Conservation (phyloP, 192 early-diverging fungal genomes). For the Diversispora eburnea region DNA sequence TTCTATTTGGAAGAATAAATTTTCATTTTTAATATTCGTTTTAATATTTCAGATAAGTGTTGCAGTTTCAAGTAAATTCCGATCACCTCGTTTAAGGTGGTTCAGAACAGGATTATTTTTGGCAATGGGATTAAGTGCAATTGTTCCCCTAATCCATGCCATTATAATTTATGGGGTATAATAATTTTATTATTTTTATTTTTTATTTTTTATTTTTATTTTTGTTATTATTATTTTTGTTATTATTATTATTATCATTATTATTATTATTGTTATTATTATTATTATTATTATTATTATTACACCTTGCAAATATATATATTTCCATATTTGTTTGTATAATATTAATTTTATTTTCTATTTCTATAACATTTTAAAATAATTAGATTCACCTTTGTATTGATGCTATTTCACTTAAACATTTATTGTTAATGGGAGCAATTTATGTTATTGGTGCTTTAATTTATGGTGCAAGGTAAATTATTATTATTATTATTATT, state of each 20-base stretch:
- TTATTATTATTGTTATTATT: no score
- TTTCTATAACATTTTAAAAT: not conserved
- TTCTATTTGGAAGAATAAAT: not conserved
- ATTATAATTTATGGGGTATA: slow-evolving; percentile 64
- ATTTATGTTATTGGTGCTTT: slow-evolving; percentile 80
- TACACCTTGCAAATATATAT: no score
- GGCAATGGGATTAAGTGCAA: slow-evolving; percentile 69
- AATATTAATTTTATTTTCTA: not conserved
- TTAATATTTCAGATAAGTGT: slow-evolving; percentile 41
- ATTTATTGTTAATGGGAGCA: slow-evolving; percentile 68
- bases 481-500: no score
- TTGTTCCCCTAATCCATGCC: slow-evolving; percentile 71
- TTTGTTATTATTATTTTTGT: not conserved
- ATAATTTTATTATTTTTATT: not conserved
- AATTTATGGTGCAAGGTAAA: slow-evolving; percentile 62
- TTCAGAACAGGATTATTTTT: slow-evolving; percentile 77
- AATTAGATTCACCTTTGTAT: slow-evolving; percentile 32
- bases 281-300: no score
- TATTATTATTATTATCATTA: no score
- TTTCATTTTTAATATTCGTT: not conserved
- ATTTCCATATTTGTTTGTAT: not conserved
- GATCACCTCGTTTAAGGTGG: slow-evolving; percentile 71
- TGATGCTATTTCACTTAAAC: slow-evolving; percentile 58
- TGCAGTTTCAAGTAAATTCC: slow-evolving; percentile 61
- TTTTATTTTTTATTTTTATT: slow-evolving; percentile 19